Conservation (phyloP, 192 early-diverging fungal species). For the Rhizoclosmatium sp. region DNA sequence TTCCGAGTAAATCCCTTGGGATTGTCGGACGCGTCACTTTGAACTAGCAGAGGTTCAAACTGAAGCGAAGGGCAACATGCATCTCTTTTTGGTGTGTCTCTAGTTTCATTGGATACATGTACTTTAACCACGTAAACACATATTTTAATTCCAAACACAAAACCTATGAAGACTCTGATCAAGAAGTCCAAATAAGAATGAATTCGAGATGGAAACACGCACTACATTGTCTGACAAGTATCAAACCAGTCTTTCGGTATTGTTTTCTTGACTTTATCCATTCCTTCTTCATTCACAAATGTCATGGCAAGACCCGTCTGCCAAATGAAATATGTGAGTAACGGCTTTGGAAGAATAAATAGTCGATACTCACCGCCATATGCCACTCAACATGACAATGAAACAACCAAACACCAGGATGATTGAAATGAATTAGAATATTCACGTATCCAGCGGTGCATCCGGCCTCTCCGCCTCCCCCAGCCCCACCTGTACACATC, state of each 20-base stretch:
- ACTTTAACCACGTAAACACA: too few species aligned
- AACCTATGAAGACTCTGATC: too few species aligned
- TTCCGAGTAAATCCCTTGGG: too few species aligned
- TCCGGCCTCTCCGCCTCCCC: slow-evolving; percentile 12
- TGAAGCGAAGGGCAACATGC: too few species aligned
- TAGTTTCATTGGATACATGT: too few species aligned
- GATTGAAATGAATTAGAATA: slow-evolving; percentile 19
- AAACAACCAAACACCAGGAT: slow-evolving; percentile 25
- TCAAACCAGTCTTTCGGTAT: slow-evolving; percentile 11
- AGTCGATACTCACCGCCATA: slow-evolving; percentile 4
- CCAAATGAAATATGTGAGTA: not conserved
- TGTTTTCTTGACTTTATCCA: not conserved
- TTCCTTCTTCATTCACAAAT: slow-evolving; percentile 23
- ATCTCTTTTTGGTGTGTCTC: too few species aligned
- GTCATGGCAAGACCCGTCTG: slow-evolving; percentile 28
- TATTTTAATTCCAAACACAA: too few species aligned
- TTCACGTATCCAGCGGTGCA: slow-evolving; percentile 25
- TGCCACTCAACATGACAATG: slow-evolving; percentile 35
- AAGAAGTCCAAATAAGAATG: too few species aligned
- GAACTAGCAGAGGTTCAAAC: not conserved
- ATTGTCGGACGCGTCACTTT: not conserved
- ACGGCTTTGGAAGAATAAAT: too few species aligned
- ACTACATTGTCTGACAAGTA: too few species aligned
- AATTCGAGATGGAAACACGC: too few species aligned
- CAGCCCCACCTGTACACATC: slow-evolving; percentile 13